These are phyloP conservation scores for Fusarium sp. DNA, from an alignment of 2,329 filamentous ascomycete species.

Conservation along the genomic window DNA sequence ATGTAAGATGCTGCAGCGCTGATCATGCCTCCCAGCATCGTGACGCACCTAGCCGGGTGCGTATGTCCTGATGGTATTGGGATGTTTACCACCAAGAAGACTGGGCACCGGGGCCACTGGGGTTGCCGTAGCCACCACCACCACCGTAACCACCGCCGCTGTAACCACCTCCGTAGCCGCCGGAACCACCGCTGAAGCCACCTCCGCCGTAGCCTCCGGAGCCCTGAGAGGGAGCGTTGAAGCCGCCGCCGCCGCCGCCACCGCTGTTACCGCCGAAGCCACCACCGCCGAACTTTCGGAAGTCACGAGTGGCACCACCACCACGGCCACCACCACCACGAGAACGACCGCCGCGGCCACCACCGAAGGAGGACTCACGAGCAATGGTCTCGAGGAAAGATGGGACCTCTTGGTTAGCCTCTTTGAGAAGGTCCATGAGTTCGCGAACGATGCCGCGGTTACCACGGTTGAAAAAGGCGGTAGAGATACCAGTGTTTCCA, in stretches of 20 bases:
- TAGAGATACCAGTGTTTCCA: constrained; percentile 98
- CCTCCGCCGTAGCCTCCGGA: constrained; percentile 61
- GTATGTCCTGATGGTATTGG: constrained; percentile 19
- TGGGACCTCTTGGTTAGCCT: constrained; percentile 97
- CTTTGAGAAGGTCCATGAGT: constrained; percentile 96
- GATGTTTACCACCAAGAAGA: constrained; percentile 77
- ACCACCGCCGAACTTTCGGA: constrained; percentile 82
- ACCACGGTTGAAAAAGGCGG: constrained; percentile 99
- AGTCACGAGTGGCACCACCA: constrained; percentile 84
- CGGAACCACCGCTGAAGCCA: constrained; percentile 68
- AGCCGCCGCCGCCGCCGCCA: constrained; percentile 59
- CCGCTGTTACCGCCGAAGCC: constrained; percentile 60
- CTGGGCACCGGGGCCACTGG: constrained; percentile 77
- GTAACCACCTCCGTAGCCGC: constrained; percentile 72
- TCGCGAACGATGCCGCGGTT: constrained; percentile 98
- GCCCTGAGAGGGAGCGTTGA: constrained; percentile 53
- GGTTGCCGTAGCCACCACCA: constrained; percentile 72
- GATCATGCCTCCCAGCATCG: constrained; percentile 36
- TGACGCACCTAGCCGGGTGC: constrained; percentile 37
- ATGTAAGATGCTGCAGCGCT: constrained; percentile 36
- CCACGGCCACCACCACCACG: constrained; percentile 73
- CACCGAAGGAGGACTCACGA: constrained; percentile 89
- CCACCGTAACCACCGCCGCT: constrained; percentile 62
- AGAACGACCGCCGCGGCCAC: constrained; percentile 71
- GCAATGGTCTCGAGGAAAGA: constrained; percentile 97